phyloP scores from a whole-genome alignment of 1,284 basidiomycete genomes.

The Gastroboletus turbinatus region DNA sequence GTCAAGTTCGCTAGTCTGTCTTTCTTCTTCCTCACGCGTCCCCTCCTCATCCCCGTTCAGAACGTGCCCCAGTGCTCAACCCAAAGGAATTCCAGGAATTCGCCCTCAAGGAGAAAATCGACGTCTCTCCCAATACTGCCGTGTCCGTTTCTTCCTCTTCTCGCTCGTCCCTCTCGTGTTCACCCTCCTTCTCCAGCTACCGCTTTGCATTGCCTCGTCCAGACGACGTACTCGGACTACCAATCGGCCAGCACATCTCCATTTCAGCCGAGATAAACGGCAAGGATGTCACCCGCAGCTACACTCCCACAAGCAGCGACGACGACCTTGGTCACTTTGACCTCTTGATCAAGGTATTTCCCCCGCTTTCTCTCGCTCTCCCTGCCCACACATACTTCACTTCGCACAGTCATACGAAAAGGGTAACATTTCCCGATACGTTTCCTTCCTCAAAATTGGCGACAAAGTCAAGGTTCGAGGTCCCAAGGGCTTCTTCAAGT shows the following conservation, averaged over 20 bases:
- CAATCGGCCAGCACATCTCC: slow-evolving; percentile 95
- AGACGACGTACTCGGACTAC: slow-evolving; percentile 84
- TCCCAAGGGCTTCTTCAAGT: slow-evolving; percentile 92
- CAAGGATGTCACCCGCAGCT: slow-evolving; percentile 87
- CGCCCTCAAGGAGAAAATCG: slow-evolving; percentile 78
- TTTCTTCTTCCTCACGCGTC: slow-evolving; percentile 33
- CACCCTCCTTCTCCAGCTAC: slow-evolving; percentile 57
- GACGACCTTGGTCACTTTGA: slow-evolving; percentile 94
- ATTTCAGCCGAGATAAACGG: slow-evolving; percentile 89
- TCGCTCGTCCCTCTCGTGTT: background rate
- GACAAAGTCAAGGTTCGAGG: slow-evolving; percentile 90
- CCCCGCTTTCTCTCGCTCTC: background rate
- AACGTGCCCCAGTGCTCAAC: slow-evolving; percentile 67
- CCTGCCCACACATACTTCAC: background rate
- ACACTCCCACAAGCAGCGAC: slow-evolving; percentile 93
- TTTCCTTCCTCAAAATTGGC: slow-evolving; percentile 80
- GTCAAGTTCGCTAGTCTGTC: slow-evolving; percentile 45
- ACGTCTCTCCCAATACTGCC: slow-evolving; percentile 94
- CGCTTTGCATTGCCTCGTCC: slow-evolving; percentile 81
- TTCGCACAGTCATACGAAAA: slow-evolving; percentile 82
- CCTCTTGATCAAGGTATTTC: slow-evolving; percentile 87
- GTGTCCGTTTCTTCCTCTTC: slow-evolving; percentile 54
- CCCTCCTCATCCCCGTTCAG: slow-evolving; percentile 36
- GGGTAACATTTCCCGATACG: slow-evolving; percentile 91
- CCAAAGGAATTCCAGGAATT: slow-evolving; percentile 81